Evolutionary conservation across 768 basidiomycete genomes (phyloP), one percentile per base, ranked within the genome.

Genomic region (Tricholomella constricta): DNA sequence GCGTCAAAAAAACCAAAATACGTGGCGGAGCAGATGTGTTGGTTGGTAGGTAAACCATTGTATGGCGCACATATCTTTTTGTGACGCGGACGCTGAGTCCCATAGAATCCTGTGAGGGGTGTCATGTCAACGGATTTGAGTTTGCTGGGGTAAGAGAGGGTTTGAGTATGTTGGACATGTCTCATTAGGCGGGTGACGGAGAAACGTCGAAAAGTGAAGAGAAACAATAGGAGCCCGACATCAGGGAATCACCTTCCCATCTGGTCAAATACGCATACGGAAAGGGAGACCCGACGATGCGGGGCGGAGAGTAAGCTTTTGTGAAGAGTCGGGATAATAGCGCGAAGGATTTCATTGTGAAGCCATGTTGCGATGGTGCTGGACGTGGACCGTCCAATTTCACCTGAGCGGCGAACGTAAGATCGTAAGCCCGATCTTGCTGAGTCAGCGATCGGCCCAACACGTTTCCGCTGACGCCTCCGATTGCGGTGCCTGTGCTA

Each of bases 81-180:
- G 79, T 79, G 70, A 74, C 59, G 65, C 63, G 62, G 57, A 62
- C 63, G 53, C 65, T 62, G 65, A 63, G 63, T 66, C 66, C 68
- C 69, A 65, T 62, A 68, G 59, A 64, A 69, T 71, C 69, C 69
- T 71, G 68, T 72, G 69, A 66, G 65, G 69, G 74, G 62, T 78
- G 76, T 69, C 80, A 82, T 81, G 80, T 80, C 80, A 81, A 82
- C 80, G 69, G 60, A 62, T 63, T 74, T 73, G 64, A 66, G 66
- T 67, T 71, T 71, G 56, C 66, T 44, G 62, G 49, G 61, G 67
- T 54, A 63, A 69, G 65, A 70, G 65, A 73, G 70, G 59, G 73
- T 74, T 61, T 65, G 65, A 69, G 68, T 69, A 65, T 67, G 61
- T 60, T 63, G 57, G 65, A 68, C 65, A 63, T 56, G 62, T 65